Conservation (phyloP, 257 asterid species). For the Paraleonurus japonicus region DNA sequence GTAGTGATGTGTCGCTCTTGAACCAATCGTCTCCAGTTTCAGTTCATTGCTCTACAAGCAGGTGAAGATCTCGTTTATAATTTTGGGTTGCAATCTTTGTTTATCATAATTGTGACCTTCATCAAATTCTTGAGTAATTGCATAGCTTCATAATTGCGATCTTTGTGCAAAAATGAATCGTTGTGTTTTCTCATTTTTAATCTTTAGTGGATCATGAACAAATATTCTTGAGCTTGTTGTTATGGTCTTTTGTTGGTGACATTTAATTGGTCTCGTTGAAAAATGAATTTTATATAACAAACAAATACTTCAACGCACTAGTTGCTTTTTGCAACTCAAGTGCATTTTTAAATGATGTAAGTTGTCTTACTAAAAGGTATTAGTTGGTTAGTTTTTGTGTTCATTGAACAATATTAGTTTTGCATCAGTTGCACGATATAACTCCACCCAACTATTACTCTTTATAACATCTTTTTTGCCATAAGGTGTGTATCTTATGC, state of each 20-base stretch:
- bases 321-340: no score
- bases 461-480: background rate
- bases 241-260: background rate
- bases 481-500: no score
- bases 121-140: background rate
- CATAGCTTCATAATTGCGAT: background rate
- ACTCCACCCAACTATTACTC: no score
- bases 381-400: no score
- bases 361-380: background rate
- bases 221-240: background rate
- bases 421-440: no score
- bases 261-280: background rate
- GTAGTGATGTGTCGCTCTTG: constrained; percentile 45
- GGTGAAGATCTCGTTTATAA: constrained; percentile 36
- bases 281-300: no score
- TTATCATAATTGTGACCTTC: background rate
- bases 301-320: no score
- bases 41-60: constrained; percentile 56
- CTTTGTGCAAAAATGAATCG: constrained; percentile 10
- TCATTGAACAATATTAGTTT: no score
- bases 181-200: background rate
- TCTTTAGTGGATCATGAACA: background rate
- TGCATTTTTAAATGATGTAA: no score
- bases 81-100: background rate
- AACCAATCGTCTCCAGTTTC: constrained; percentile 49